Conservation (phyloP, 495 filamentous ascomycete genomes). For the Lasiosphaeris hirsuta region DNA sequence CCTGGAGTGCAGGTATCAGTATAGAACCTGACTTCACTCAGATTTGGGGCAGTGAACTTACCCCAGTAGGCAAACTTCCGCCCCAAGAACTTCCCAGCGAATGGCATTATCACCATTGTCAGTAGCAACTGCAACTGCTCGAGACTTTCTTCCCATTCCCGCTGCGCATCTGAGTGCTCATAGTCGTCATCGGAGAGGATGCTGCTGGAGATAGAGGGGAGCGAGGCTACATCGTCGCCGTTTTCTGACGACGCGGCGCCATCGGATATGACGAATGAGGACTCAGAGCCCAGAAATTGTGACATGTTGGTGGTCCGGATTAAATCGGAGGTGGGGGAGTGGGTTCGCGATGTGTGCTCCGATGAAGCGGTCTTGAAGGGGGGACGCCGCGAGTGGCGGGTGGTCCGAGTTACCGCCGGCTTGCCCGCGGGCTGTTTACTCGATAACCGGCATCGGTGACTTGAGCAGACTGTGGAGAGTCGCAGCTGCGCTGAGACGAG, state of each 20-base stretch:
- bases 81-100: constrained; percentile 88
- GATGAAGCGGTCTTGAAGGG: not conserved
- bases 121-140: constrained; percentile 89
- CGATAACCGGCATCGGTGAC: constrained; percentile 10
- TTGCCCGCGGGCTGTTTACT: constrained; percentile 1
- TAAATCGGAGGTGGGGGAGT: not conserved
- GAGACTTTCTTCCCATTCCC: constrained; percentile 88
- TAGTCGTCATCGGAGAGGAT: constrained; percentile 56
- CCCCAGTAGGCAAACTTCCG: constrained; percentile 95
- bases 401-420: not conserved
- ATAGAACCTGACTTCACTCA: not conserved
- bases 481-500: no score
- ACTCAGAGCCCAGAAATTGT: constrained; percentile 41
- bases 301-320: constrained; percentile 16
- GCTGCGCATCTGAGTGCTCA: constrained; percentile 74
- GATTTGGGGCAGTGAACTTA: constrained; percentile 43
- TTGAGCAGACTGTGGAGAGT: not conserved
- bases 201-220: constrained; percentile 68
- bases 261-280: constrained; percentile 41
- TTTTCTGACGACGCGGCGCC: constrained; percentile 42
- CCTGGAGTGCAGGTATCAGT: constrained; percentile 32
- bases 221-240: constrained; percentile 68
- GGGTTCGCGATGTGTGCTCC: not conserved
- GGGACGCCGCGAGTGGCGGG: constrained; percentile 6
- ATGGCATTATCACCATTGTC: constrained; percentile 91